Evolutionary conservation across 345 rosid species (phyloP).

Genomic region (Arabidopsis suecica): DNA sequence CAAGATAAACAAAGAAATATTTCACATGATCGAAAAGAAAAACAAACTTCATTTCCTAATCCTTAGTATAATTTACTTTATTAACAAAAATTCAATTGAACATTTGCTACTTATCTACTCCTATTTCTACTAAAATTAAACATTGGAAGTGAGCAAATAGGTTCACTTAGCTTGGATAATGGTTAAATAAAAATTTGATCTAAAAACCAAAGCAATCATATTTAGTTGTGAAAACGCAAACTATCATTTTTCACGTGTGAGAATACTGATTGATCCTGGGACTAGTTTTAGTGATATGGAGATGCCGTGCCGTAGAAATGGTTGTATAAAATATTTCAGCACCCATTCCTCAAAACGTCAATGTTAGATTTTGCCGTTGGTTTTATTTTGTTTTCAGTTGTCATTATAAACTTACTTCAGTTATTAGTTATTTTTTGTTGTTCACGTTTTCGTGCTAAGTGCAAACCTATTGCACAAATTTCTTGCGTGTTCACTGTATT

Average conservation of each 20-base stretch:
- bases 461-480: slow-evolving; percentile 5
- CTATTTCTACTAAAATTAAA: no score
- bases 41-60: background rate
- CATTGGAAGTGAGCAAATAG: background rate
- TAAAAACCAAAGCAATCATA: background rate
- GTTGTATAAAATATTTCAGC: slow-evolving; percentile 14
- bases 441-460: slow-evolving; percentile 1
- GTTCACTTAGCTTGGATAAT: background rate
- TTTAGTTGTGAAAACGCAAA: slow-evolving; percentile 3
- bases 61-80: background rate
- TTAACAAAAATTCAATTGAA: background rate
- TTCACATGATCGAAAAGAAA: background rate
- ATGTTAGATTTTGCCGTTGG: slow-evolving; percentile 37
- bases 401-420: slow-evolving; percentile 1
- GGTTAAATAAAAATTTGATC: background rate
- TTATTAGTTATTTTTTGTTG: slow-evolving; percentile 1
- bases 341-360: slow-evolving; percentile 40
- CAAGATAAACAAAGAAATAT: background rate
- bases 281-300: slow-evolving; percentile 12
- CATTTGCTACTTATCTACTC: background rate
- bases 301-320: slow-evolving; percentile 37
- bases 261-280: background rate
- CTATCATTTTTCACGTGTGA: slow-evolving; percentile 28
- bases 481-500: slow-evolving; percentile 8
- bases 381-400: slow-evolving; percentile 20